These are phyloP conservation scores for Pythium angustatum DNA, from an alignment of 352 stramenopile species.

Conservation along the genomic window DNA sequence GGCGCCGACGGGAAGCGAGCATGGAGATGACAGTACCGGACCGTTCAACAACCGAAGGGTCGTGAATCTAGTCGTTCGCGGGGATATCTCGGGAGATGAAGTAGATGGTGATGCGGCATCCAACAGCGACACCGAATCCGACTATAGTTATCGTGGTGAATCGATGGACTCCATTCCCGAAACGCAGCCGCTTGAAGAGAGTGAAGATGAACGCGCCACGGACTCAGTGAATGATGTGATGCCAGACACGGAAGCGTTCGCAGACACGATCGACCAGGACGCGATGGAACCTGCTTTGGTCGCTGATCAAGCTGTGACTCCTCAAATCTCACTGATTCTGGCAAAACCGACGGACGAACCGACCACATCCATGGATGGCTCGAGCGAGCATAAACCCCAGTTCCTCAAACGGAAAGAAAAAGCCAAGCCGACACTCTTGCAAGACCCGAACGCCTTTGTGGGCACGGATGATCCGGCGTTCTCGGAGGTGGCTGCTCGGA, in stretches of 20 bases:
- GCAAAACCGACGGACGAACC: neutral
- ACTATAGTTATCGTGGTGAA: conserved; percentile 16
- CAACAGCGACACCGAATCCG: neutral
- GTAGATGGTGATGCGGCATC: neutral
- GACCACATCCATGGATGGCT: neutral
- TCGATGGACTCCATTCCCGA: conserved; percentile 38
- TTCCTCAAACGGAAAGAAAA: conserved; percentile 28
- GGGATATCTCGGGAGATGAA: neutral
- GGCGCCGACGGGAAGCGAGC: neutral
- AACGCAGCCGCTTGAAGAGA: conserved; percentile 53
- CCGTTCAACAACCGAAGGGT: no score
- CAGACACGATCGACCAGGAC: conserved; percentile 19
- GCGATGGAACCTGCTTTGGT: neutral
- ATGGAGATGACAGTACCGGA: neutral
- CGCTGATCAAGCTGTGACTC: neutral
- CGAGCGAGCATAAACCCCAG: neutral
- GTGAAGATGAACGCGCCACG: conserved; percentile 11
- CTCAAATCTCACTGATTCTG: neutral
- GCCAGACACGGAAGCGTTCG: conserved; percentile 9
- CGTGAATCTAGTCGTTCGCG: no score
- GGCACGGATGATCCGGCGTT: conserved; percentile 27
- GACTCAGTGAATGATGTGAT: neutral
- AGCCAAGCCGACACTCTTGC: conserved; percentile 3
- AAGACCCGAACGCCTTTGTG: conserved; percentile 13
- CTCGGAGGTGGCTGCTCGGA: conserved; percentile 10